Conservation (phyloP, 768 basidiomycete species). For the Leccinum longicurvipes region DNA sequence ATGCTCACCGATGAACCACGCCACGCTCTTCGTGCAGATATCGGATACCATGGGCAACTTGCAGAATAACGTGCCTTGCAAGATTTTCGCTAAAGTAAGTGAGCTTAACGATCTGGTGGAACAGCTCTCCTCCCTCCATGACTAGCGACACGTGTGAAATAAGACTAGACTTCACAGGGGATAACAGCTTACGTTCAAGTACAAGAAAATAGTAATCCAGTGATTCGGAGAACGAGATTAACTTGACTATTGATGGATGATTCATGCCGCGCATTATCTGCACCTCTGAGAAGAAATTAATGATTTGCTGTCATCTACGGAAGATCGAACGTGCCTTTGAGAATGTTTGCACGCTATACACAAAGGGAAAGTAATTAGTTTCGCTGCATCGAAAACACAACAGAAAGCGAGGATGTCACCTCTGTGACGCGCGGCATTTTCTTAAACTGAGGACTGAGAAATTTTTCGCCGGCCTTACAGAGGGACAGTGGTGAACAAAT, state of each 20-base stretch:
- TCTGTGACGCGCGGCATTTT: slow-evolving; percentile 97
- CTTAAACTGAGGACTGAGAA: slow-evolving; percentile 91
- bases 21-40: slow-evolving; percentile 97
- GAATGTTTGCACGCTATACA: slow-evolving; percentile 87
- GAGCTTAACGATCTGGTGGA: slow-evolving; percentile 98
- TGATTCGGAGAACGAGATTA: slow-evolving; percentile 89
- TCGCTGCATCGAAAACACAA: slow-evolving; percentile 13
- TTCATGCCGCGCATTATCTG: slow-evolving; percentile 97
- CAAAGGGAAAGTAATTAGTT: slow-evolving; percentile 19
- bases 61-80: slow-evolving; percentile 94
- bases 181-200: slow-evolving; percentile 69
- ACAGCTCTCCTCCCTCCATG: slow-evolving; percentile 97
- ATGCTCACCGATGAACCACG: slow-evolving; percentile 80
- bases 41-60: slow-evolving; percentile 90
- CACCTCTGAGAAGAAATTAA: slow-evolving; percentile 62
- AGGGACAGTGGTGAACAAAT: slow-evolving; percentile 22
- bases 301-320: background rate
- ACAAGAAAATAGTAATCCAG: slow-evolving; percentile 92
- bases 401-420: slow-evolving; percentile 49
- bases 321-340: slow-evolving; percentile 62
- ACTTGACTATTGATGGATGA: slow-evolving; percentile 91
- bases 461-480: slow-evolving; percentile 83
- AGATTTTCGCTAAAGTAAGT: slow-evolving; percentile 98
- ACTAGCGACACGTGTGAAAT: slow-evolving; percentile 44
- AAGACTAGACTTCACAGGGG: background rate